These are phyloP conservation scores for Chaetoceros tenuissimus DNA, from an alignment of 108 stramenopile genomes.

Conservation along the genomic window DNA sequence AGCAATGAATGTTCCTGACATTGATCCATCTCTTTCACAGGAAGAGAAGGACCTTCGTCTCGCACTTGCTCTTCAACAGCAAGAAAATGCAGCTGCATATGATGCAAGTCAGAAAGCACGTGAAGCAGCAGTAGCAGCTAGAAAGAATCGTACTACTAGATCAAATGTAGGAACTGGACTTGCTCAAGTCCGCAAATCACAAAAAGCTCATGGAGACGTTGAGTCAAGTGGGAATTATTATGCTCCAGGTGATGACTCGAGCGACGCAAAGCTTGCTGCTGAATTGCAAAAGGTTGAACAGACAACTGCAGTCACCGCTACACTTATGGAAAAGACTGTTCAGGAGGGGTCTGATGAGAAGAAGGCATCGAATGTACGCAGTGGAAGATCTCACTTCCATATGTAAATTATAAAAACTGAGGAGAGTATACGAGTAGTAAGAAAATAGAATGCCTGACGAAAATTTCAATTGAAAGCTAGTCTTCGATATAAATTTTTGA, in stretches of 20 bases:
- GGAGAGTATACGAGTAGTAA: no score
- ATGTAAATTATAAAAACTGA: no score
- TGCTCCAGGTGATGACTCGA: slow-evolving; percentile 42
- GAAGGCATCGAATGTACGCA: slow-evolving; percentile 39
- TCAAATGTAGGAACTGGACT: slow-evolving; percentile 62
- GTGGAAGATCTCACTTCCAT: slow-evolving; percentile 40
- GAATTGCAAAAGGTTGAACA: slow-evolving; percentile 86
- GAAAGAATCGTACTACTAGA: slow-evolving; percentile 65
- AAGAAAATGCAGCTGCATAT: slow-evolving; percentile 83
- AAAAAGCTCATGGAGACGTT: slow-evolving; percentile 53
- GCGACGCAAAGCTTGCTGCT: slow-evolving; percentile 64
- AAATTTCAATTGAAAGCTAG: no score
- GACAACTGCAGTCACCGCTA: slow-evolving; percentile 73
- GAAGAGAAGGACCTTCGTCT: slow-evolving; percentile 84
- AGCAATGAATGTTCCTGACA: slow-evolving; percentile 10
- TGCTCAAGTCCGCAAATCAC: slow-evolving; percentile 48
- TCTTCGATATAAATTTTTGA: no score
- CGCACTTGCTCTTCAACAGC: slow-evolving; percentile 83
- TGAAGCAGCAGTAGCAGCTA: slow-evolving; percentile 50
- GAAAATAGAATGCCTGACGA: no score
- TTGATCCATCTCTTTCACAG: slow-evolving; percentile 76
- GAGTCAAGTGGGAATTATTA: slow-evolving; percentile 32
- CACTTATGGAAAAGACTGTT: slow-evolving; percentile 70
- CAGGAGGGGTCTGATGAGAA: slow-evolving; percentile 51
- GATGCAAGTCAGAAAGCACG: slow-evolving; percentile 73